Percentiles rank a stretch among this genome's conserved stretches.
phyloP scores from a whole-genome alignment of 495 filamentous ascomycete species.

The Aspergillus nidulans region DNA sequence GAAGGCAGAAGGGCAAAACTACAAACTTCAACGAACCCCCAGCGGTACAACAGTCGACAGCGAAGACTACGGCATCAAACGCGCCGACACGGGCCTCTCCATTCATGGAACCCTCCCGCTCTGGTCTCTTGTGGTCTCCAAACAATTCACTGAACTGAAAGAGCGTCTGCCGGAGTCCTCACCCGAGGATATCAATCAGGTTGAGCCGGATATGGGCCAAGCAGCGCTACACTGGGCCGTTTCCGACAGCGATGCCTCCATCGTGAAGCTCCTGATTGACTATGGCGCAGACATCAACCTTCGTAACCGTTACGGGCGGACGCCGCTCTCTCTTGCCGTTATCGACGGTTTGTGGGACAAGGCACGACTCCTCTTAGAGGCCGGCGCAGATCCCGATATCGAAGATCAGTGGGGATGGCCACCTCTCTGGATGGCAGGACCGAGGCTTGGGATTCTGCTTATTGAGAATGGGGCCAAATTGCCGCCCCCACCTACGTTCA shows the following conservation, averaged over 20 bases:
- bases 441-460: not conserved
- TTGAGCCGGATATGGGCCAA: slow-evolving; percentile 10
- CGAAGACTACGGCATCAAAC: not conserved
- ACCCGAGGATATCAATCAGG: not conserved
- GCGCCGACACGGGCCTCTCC: not conserved
- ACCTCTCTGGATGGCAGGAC: not conserved
- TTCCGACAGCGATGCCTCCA: not conserved
- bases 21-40: not conserved
- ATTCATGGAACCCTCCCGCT: not conserved
- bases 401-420: not conserved
- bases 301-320: slow-evolving; percentile 2
- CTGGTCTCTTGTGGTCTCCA: not conserved
- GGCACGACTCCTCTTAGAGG: not conserved
- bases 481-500: too few relatives aligned
- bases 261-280: not conserved
- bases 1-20: not conserved
- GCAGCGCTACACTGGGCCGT: slow-evolving; percentile 1
- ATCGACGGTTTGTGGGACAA: not conserved
- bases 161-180: not conserved
- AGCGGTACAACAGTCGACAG: not conserved
- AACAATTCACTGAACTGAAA: not conserved
- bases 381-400: not conserved
- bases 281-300: slow-evolving; percentile 7
- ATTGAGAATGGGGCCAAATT: not conserved
- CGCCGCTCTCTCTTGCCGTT: not conserved